These are phyloP conservation scores for Didymella keratinophila DNA, from an alignment of 2,329 filamentous ascomycete species.

Conservation along the genomic window DNA sequence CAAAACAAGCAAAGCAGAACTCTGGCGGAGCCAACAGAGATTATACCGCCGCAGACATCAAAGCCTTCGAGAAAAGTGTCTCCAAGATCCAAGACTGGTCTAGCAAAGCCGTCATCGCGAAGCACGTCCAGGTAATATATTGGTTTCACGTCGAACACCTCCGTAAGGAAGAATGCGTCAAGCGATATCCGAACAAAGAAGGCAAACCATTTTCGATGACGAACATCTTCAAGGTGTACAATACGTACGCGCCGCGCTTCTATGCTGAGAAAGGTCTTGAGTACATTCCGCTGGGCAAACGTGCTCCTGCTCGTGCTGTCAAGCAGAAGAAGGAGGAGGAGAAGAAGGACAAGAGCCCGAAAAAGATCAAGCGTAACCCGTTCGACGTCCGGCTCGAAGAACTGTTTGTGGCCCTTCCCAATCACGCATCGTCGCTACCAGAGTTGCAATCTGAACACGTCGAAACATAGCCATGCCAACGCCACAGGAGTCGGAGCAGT, in stretches of 20 bases:
- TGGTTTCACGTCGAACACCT: conserved; percentile 6
- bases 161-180: conserved; percentile 1
- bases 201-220: neutral
- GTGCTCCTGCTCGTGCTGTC: neutral
- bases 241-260: conserved; percentile 1
- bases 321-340: neutral
- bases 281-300: conserved; percentile 2
- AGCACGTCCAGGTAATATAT: neutral
- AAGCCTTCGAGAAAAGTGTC: neutral
- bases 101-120: neutral
- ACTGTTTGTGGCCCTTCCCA: neutral
- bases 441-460: neutral
- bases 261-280: conserved; percentile 2
- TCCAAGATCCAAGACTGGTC: conserved; percentile 1
- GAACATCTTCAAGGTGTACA: conserved; percentile 5
- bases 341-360: neutral
- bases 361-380: neutral
- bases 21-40: neutral
- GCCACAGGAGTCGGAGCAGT: neutral
- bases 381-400: neutral
- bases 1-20: neutral
- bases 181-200: conserved; percentile 5
- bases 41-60: neutral
- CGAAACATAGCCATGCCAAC: neutral
- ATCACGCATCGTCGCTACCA: neutral